Base-by-base conservation (phyloP, 805 yeast species). In the Cyberlindnera lachancei region DNA sequence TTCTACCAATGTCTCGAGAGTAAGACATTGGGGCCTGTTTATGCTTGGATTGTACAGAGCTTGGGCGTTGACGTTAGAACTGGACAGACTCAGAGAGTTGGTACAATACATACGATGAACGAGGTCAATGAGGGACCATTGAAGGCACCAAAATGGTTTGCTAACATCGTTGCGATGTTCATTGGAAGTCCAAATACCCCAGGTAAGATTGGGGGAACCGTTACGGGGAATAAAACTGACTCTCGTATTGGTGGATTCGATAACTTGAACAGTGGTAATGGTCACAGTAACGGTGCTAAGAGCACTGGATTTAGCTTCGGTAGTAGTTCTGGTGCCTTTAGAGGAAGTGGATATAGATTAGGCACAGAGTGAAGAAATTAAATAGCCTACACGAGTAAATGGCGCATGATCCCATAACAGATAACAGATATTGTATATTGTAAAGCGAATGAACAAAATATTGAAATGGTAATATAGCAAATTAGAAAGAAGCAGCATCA, bases 1-100 rank as follows among this genome's bases (percentile, higher is more conserved):
- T 41, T 72, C 12, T 76, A 76, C 55, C 73, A 70, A 37, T 76
- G 84, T 47, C 50, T 74, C 21, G 80, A 75, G 44, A 70, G 79
- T 0, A 56, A 61, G 21, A 69, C 81, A 3, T 41, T 57, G 8
- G 71, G 71, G 0, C 70, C 71, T 3, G 50, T 66, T 19, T 50
- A 56, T 44, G 31, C 56, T 44, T 28, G 43, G 48, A 25, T 54
- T 44, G 30, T 41, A 23, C 40, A 41, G 18, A 35, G 40, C 4
- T 35, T 46, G 14, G 50, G 49, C 2, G 36, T 48, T 8, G 47
- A 45, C 5, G 41, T 37, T 11, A 44, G 40, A 17, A 36, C 46
- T 35, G 32, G 45, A 35, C 28, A 51, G 40, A 17, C 52, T 35
- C 35, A 55, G 26, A 48, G 58, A 38, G 56, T 55, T 11, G 60